Base-by-base conservation (phyloP, 805 yeast genomes). In the Metschnikowia borealis region DNA sequence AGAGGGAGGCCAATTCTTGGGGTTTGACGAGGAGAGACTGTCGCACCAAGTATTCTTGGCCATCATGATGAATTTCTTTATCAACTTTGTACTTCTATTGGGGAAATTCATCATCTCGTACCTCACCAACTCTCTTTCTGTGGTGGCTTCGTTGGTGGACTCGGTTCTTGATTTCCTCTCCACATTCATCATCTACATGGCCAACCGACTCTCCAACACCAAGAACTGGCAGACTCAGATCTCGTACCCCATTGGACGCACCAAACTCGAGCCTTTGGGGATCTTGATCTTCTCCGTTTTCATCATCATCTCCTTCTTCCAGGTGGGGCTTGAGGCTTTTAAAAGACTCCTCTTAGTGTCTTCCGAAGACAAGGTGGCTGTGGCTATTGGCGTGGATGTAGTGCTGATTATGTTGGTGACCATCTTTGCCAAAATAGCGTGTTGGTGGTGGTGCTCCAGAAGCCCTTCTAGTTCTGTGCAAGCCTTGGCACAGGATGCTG, bases 401-500 rank as follows among this genome's bases (percentile, higher is more conserved):
- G 62, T 79, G 1, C 50, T 60, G 0, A 84, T 87, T 50, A 87
- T 87, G 94, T 45, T 73, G 0, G 49, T 77, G 15, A 87, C 95
- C 0, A 82, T 87, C 17, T 59, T 78, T 3, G 71, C 79, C 29
- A 87, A 87, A 60, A 56, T 82, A 5, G 74, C 71, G 1, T 83
- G 89, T 58, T 87, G 80, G 75, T 29, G 78, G 11, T 80, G 87
- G 81, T 87, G 92, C 61, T 69, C 77, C 37, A 66, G 71, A 13
- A 77, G 85, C 53, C 68, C 75, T 15, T 83, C 89, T 14, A 78
- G 85, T 15, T 82, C 90, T 0, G 84, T 87, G 2, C 85, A 82
- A 60, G 95, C 95, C 0, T 69, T 87, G 49, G 88, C 91, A 1
- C 92, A 86, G 64, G 95, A 87, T 66, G 94, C 94, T 0, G 73